Evolutionary conservation across 345 rosid species (phyloP).

Genomic region (Acer campestre): DNA sequence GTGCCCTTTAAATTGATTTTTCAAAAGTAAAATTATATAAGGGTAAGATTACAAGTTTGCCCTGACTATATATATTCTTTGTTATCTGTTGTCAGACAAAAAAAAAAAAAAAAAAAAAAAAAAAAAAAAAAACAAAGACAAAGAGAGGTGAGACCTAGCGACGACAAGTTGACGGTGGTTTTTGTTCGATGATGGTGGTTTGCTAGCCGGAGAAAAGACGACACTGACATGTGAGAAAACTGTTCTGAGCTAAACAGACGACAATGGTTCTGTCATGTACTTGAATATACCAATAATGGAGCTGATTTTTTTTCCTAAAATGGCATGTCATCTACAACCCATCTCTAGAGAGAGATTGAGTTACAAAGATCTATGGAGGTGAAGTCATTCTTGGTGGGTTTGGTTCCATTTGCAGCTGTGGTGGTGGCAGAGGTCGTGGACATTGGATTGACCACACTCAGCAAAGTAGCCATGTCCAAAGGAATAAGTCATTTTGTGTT

Average conservation of each 20-base stretch:
- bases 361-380: conserved; percentile 17
- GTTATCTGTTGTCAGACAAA: no score
- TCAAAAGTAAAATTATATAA: no score
- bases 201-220: fast-evolving
- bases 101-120: no score
- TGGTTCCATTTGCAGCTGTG: conserved; percentile 48
- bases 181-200: fast-evolving
- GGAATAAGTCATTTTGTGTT: conserved; percentile 48
- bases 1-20: no score
- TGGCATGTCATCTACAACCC: not conserved
- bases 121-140: no score
- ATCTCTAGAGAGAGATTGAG: not conserved
- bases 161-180: no score
- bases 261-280: no score
- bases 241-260: no score
- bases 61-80: no score
- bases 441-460: conserved; percentile 47
- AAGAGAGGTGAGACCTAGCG: no score
- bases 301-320: not conserved
- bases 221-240: fast-evolving
- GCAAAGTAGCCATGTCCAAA: conserved; percentile 52
- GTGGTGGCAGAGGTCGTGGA: conserved; percentile 36
- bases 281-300: no score
- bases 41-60: no score
- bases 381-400: conserved; percentile 18